Conservation (phyloP, 345 rosid genomes). For the Chamaenerion angustifolium region DNA sequence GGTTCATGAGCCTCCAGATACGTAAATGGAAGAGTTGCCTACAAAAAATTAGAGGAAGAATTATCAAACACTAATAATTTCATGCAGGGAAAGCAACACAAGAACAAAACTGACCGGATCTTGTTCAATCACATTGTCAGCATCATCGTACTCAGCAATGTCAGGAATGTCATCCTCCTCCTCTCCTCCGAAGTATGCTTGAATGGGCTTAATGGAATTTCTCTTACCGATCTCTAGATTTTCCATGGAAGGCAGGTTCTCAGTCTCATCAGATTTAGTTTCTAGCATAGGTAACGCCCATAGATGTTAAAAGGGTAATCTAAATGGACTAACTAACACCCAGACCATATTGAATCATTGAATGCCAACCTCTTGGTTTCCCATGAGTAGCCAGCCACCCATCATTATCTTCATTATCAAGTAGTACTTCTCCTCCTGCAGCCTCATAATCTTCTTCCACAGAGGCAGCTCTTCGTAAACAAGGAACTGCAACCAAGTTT, state of each 20-base stretch:
- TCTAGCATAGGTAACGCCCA: conserved; percentile 15
- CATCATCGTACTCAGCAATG: conserved; percentile 78
- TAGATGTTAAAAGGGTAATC: background rate
- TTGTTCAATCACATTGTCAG: conserved; percentile 50
- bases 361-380: conserved; percentile 63
- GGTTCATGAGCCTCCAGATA: conserved; percentile 81
- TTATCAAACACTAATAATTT: conserved; percentile 1
- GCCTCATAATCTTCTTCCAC: conserved; percentile 90
- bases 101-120: conserved; percentile 20
- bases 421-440: conserved; percentile 86
- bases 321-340: background rate
- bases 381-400: conserved; percentile 99
- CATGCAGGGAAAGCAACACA: too few relatives aligned
- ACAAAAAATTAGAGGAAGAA: conserved; percentile 4
- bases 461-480: conserved; percentile 82
- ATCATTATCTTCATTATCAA: conserved; percentile 89
- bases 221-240: conserved; percentile 49
- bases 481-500: conserved; percentile 42
- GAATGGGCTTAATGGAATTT: conserved; percentile 43
- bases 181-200: conserved; percentile 66
- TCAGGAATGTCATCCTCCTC: conserved; percentile 95
- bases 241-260: conserved; percentile 85
- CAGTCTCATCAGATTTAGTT: conserved; percentile 50
- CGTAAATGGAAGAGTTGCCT: conserved; percentile 78
- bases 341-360: background rate